Evolutionary conservation across 2,329 filamentous ascomycete genomes (phyloP).

Genomic region (Fusarium albidum): DNA sequence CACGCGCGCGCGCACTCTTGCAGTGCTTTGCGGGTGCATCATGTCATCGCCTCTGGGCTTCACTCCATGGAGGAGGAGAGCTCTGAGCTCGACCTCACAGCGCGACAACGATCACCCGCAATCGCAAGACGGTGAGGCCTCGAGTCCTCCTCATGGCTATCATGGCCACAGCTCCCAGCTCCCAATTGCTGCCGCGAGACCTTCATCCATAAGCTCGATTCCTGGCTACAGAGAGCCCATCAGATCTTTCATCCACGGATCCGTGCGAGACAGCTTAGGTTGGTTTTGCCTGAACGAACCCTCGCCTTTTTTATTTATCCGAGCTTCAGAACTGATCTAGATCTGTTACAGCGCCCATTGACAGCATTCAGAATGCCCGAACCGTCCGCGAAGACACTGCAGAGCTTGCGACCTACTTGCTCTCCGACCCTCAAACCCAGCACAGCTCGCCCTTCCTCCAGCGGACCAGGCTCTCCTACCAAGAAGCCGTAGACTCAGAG

Average conservation of each 20-base stretch:
- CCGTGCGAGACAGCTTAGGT: constrained; percentile 68
- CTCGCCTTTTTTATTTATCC: not conserved
- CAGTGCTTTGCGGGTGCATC: constrained; percentile 29
- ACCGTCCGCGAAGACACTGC: constrained; percentile 87
- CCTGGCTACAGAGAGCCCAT: constrained; percentile 68
- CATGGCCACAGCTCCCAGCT: constrained; percentile 22
- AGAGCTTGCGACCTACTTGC: constrained; percentile 82
- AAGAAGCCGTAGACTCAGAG: constrained; percentile 40
- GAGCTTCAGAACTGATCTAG: constrained; percentile 2
- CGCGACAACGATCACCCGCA: constrained; percentile 36
- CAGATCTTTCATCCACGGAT: constrained; percentile 75
- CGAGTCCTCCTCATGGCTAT: constrained; percentile 35
- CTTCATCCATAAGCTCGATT: constrained; percentile 49
- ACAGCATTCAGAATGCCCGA: constrained; percentile 77
- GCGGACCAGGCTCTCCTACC: constrained; percentile 42
- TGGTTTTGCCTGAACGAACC: constrained; percentile 34
- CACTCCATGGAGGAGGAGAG: constrained; percentile 57
- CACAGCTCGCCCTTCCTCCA: constrained; percentile 58
- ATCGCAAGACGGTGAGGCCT: constrained; percentile 39
- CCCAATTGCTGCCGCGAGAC: constrained; percentile 43
- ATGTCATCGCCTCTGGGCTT: constrained; percentile 61
- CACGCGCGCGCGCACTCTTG: constrained; percentile 22
- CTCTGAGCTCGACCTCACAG: constrained; percentile 48
- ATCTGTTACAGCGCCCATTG: constrained; percentile 57
- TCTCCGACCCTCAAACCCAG: constrained; percentile 67